Conservation (phyloP, 2,329 filamentous ascomycete genomes). For the Trichoderma afroharzianum region DNA sequence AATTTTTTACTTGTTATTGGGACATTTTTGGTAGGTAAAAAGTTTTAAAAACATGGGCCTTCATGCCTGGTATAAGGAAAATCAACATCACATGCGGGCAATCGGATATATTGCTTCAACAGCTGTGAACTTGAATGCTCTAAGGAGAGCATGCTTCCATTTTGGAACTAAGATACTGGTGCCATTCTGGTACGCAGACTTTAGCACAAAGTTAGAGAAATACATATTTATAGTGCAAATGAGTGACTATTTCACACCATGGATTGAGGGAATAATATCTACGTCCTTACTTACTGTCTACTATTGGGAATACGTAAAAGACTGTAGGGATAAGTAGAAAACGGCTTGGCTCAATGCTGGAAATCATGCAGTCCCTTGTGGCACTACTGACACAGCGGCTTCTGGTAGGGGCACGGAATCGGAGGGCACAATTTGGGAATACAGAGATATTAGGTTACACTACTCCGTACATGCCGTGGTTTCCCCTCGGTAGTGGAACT, state of each 20-base stretch:
- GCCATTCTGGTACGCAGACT: background rate
- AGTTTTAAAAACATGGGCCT: background rate
- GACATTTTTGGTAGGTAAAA: background rate
- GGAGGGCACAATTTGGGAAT: background rate
- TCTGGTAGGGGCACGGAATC: background rate
- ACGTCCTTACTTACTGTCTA: background rate
- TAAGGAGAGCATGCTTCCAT: background rate
- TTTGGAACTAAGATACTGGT: background rate
- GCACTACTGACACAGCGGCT: background rate
- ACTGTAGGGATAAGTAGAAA: background rate
- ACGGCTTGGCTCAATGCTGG: background rate
- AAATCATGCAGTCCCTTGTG: background rate
- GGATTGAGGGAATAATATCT: background rate
- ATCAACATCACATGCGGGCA: slow-evolving; percentile 2
- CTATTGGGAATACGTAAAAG: background rate
- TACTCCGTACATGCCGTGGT: background rate
- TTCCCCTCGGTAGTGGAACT: background rate
- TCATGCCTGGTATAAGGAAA: background rate
- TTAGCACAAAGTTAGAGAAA: background rate
- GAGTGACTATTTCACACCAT: background rate
- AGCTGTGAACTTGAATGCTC: background rate
- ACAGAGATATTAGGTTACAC: background rate
- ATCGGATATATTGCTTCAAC: slow-evolving; percentile 6
- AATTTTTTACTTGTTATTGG: background rate
- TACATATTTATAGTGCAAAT: background rate